Evolutionary conservation across 2,329 filamentous ascomycete genomes (phyloP), one percentile per base, ranked within the genome.

Genomic region (Xylaria sp.): DNA sequence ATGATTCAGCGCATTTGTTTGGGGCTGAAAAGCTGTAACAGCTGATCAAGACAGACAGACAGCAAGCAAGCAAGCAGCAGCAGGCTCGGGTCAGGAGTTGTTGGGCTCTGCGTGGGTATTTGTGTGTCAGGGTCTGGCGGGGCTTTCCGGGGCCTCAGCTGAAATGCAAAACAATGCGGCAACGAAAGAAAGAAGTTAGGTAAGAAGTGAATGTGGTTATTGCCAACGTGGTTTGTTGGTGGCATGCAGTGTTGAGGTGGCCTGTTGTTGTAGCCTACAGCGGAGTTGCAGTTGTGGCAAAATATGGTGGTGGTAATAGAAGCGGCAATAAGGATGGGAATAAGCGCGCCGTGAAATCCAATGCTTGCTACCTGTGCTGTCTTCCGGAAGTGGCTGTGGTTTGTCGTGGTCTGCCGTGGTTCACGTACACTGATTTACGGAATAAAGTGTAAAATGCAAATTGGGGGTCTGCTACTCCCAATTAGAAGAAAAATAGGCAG

Each of bases 1-100:
- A 33, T 51, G 38, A 58, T 50, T 47, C 59, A 47, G 59, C 38
- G 31, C 38, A 49, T 5, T n/a, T 15, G 35, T 54, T 42, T 21
- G 54, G 49, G 49, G 33, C 35, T 54, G 42, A 40, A n/a, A 54
- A 56, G 51, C 21, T 25, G 42, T 28, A 43, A 49, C 38, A 23
- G 38, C 50, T 45, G 37, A 19, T 45, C 19, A n/a, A 28, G 37
- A 25, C 23, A n/a, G n/a, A n/a, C n/a, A n/a, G n/a, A n/a, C n/a
- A n/a, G n/a, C n/a, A n/a, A n/a, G n/a, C n/a, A n/a, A n/a, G n/a
- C n/a, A n/a, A n/a, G n/a, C n/a, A n/a, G n/a, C n/a, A 33, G 23
- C 38, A 47, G 12, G 21, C 19, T 38, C 42, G 28, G 17, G 38
- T 60, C 55, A 45, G n/a, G 58, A 55, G 58, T 17, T 19, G 14